Conservation (phyloP, 2,329 filamentous ascomycete species). For the Cladosporium austrohemisphaericum region DNA sequence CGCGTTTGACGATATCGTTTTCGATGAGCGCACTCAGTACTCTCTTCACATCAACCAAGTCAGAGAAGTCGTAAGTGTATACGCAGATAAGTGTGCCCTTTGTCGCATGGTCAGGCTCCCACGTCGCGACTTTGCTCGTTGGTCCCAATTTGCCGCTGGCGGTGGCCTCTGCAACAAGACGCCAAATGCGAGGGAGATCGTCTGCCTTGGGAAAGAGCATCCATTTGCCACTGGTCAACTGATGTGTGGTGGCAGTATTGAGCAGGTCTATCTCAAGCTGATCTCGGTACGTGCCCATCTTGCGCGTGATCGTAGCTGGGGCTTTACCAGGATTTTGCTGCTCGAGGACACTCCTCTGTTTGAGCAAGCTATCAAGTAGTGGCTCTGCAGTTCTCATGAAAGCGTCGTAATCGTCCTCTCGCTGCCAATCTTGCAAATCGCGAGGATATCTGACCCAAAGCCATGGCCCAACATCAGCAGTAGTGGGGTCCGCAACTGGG, state of each 20-base stretch:
- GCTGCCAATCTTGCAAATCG: slow-evolving; percentile 34
- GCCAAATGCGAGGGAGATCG: slow-evolving; percentile 63
- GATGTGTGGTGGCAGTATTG: slow-evolving; percentile 55
- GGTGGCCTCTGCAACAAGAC: slow-evolving; percentile 61
- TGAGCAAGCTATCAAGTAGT: slow-evolving; percentile 50
- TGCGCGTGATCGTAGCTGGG: slow-evolving; percentile 35
- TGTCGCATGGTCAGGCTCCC: slow-evolving; percentile 36
- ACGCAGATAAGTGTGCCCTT: slow-evolving; percentile 63
- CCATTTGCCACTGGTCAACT: slow-evolving; percentile 70
- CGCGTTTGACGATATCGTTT: slow-evolving; percentile 53
- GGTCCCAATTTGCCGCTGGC: slow-evolving; percentile 67
- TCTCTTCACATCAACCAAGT: slow-evolving; percentile 64
- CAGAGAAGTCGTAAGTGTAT: slow-evolving; percentile 71
- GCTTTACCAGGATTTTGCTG: slow-evolving; percentile 49
- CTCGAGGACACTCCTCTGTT: slow-evolving; percentile 48
- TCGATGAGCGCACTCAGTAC: slow-evolving; percentile 60
- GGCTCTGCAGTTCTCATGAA: slow-evolving; percentile 54
- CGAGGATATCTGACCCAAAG: slow-evolving; percentile 66
- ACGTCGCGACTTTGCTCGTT: slow-evolving; percentile 68
- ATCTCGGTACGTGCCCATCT: slow-evolving; percentile 41
- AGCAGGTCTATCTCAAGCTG: slow-evolving; percentile 54
- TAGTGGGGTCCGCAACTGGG: slow-evolving; percentile 60
- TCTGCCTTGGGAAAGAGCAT: slow-evolving; percentile 62
- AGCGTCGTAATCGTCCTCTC: slow-evolving; percentile 44
- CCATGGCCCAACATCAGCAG: slow-evolving; percentile 54